Conservation (phyloP, 2,329 filamentous ascomycete species). For the Elsinoe australis region DNA sequence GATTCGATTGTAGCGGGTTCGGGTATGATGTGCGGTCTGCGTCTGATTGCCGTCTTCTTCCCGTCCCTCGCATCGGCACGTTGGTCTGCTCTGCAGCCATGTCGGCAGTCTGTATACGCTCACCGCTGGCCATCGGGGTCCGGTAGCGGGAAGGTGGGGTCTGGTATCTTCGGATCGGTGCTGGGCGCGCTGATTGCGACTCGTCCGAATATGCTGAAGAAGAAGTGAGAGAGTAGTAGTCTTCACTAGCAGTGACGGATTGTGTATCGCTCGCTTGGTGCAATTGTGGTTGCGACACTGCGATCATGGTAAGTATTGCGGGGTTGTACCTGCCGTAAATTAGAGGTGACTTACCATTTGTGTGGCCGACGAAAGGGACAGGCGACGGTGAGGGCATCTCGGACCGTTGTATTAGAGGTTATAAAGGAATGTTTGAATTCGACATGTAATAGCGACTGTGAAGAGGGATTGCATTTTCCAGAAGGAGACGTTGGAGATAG, state of each 20-base stretch:
- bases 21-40: conserved; percentile 16
- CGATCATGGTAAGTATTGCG: not conserved
- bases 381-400: conserved; percentile 10
- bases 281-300: conserved; percentile 36
- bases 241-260: conserved; percentile 43
- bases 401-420: too few species aligned
- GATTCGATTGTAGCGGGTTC: conserved; percentile 17
- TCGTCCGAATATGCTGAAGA: conserved; percentile 28
- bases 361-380: conserved; percentile 31
- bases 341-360: conserved; percentile 30
- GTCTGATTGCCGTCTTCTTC: conserved; percentile 24
- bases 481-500: conserved; percentile 14
- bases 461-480: not conserved
- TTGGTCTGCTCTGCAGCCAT: conserved; percentile 21
- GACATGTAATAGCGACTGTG: not conserved
- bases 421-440: not conserved
- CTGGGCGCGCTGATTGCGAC: conserved; percentile 23
- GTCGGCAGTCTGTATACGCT: conserved; percentile 22
- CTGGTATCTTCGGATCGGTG: conserved; percentile 25
- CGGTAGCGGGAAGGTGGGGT: conserved; percentile 32
- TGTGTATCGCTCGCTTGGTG: conserved; percentile 38
- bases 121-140: conserved; percentile 29
- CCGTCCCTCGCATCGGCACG: conserved; percentile 30
- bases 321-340: not conserved
- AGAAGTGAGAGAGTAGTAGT: conserved; percentile 44